Base-by-base conservation (phyloP, 176 grass and related monocot genomes). In the Musa itinerans region DNA sequence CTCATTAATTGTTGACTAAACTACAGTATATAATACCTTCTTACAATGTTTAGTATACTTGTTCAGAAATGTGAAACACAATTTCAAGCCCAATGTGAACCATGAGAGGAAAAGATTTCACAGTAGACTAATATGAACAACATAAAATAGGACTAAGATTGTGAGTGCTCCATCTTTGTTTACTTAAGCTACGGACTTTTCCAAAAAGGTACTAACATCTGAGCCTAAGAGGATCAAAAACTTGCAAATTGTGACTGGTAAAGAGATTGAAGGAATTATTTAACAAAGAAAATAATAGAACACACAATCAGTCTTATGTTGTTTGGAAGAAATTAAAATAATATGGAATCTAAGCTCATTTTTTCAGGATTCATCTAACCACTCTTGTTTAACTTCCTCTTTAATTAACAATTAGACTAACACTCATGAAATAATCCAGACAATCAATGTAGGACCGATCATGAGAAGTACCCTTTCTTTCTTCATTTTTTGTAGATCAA, bases 401-500 rank as follows among this genome's bases (percentile, higher is more conserved):
- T 11, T 56, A 22, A 9, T 59, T 16, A 29, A 61, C 1, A 82
- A 16, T n/a, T 29, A 85, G 49, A 86, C 65, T 54, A 75, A 53
- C 69, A 53, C 56, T 29, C 15, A 25, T 22, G 6, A 62, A 64
- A 59, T 15, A 64, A 70, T 21, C 26, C 15, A 83, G 24, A 24
- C 10, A 51, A 74, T 13, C 22, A 83, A 50, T 17, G 19, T 68
- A 22, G 11, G 29, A 67, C 50, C 29, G 69, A 74, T 71, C 19
- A 79, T 78, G 22, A 83, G 70, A 49, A 54, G 24, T 81, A 95
- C 96, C 91, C 87, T 80, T 69, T 99, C 91, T 77, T 99, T 99
- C 84, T 95, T 99, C 70, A 84, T 51, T 84, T 95, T 99, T 53
- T 89, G 89, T 79, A 99, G 91, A 72, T 94, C 85, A 10, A 82